Conservation (phyloP, 202 grass and related monocot genomes). For the Dendrocalamus latiflorus region DNA sequence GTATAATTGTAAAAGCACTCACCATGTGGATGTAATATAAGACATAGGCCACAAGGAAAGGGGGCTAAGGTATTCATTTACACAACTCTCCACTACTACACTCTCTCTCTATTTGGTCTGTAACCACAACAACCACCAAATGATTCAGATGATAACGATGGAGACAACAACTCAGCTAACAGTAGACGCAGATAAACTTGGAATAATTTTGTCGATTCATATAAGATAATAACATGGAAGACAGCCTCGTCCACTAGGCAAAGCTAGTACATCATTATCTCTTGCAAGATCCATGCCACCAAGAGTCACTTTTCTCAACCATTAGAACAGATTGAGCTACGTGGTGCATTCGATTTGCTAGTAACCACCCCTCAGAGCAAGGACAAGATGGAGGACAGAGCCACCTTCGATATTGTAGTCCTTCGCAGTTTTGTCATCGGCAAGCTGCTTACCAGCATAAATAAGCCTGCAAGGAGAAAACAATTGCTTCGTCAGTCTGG, state of each 20-base stretch:
- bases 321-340: slow-evolving; percentile 5
- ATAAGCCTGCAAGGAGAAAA: slow-evolving; percentile 54
- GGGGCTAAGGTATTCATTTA: too few relatives aligned
- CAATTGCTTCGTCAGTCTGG: not conserved
- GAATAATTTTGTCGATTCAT: slow-evolving; percentile 26
- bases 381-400: slow-evolving; percentile 95
- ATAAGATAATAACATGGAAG: slow-evolving; percentile 43
- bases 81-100: too few relatives aligned
- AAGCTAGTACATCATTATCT: slow-evolving; percentile 40
- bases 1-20: too few relatives aligned
- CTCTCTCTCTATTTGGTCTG: too few relatives aligned
- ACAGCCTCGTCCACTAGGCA: slow-evolving; percentile 45
- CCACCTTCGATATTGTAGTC: slow-evolving; percentile 99
- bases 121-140: too few relatives aligned
- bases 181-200: not conserved
- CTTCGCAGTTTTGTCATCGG: slow-evolving; percentile 97
- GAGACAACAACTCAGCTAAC: not conserved
- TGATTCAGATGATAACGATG: not conserved
- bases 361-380: slow-evolving; percentile 87
- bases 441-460: slow-evolving; percentile 97
- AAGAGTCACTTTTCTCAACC: slow-evolving; percentile 11
- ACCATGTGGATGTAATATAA: too few relatives aligned
- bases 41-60: too few relatives aligned
- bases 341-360: slow-evolving; percentile 17
- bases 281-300: slow-evolving; percentile 26